Evolutionary conservation across 2,329 filamentous ascomycete species (phyloP).

Genomic region (Berkeleyomyces rouxiae): DNA sequence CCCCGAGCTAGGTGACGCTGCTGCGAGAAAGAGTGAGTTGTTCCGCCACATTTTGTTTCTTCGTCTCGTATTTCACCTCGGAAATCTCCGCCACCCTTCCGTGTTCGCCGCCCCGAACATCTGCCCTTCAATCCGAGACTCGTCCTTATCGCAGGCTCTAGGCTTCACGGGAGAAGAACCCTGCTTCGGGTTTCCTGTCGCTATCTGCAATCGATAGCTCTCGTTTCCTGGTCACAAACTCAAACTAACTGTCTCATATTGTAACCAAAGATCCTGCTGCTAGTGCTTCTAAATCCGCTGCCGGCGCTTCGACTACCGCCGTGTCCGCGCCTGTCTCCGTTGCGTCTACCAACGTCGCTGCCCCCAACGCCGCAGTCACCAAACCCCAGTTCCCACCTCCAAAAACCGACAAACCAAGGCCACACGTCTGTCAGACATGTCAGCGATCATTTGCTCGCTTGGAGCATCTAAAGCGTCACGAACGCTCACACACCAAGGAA

Average conservation of each 20-base stretch:
- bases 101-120: too few species aligned
- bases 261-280: not conserved
- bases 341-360: slow-evolving; percentile 31
- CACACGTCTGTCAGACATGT: slow-evolving; percentile 86
- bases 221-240: too few species aligned
- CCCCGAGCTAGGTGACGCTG: not conserved
- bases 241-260: not conserved
- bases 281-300: not conserved
- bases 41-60: not conserved
- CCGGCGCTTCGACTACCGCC: not conserved
- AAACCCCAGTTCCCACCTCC: slow-evolving; percentile 49
- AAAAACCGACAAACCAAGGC: slow-evolving; percentile 93
- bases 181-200: too few species aligned
- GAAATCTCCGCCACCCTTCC: too few species aligned
- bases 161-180: too few species aligned
- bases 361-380: slow-evolving; percentile 21
- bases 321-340: slow-evolving; percentile 23
- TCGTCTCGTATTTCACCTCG: too few species aligned
- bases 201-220: too few species aligned
- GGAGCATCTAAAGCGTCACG: slow-evolving; percentile 93
- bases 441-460: slow-evolving; percentile 82
- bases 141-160: too few species aligned
- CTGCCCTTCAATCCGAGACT: too few species aligned
- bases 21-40: slow-evolving; percentile 5
- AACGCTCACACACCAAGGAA: slow-evolving; percentile 95